Evolutionary conservation across 129 eudicot genomes (phyloP).

Genomic region (Tagetes erecta): DNA sequence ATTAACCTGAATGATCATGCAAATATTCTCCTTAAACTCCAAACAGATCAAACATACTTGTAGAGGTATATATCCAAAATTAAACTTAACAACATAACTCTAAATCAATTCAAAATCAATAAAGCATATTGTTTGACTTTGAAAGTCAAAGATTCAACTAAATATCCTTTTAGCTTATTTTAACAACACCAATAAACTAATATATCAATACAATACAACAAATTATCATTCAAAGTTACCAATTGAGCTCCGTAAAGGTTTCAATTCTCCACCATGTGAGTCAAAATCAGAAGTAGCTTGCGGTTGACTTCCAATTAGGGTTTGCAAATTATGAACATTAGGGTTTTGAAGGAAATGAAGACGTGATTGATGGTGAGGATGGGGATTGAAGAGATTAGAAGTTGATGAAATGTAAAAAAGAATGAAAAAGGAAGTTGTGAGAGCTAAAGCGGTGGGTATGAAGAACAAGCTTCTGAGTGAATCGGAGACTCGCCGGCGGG

Average conservation of each 20-base stretch:
- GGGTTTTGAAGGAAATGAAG: slow-evolving; percentile 32
- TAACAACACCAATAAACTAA: not conserved
- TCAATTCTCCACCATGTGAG: slow-evolving; percentile 8
- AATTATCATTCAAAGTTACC: slow-evolving; percentile 8
- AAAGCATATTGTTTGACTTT: not conserved
- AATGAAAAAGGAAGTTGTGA: slow-evolving; percentile 43
- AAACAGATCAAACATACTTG: not conserved
- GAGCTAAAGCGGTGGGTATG: slow-evolving; percentile 45
- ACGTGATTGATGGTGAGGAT: slow-evolving; percentile 35
- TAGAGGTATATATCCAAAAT: not conserved
- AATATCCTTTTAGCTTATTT: not conserved
- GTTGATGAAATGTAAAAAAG: slow-evolving; percentile 49
- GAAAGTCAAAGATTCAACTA: slow-evolving; percentile 25
- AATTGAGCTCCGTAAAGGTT: not conserved
- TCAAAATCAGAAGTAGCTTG: slow-evolving; percentile 19
- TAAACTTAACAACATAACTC: not conserved
- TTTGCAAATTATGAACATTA: not conserved
- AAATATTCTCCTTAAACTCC: not conserved
- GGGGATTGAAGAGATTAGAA: slow-evolving; percentile 33
- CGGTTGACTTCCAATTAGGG: slow-evolving; percentile 19
- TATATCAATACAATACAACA: not conserved
- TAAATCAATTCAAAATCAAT: not conserved
- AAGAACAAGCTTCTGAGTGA: slow-evolving; percentile 40
- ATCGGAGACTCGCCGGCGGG: slow-evolving; percentile 39
- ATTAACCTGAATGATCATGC: not conserved